These are phyloP conservation scores for Datura wrightii DNA, from an alignment of 257 asterid genomes.

Conservation along the genomic window DNA sequence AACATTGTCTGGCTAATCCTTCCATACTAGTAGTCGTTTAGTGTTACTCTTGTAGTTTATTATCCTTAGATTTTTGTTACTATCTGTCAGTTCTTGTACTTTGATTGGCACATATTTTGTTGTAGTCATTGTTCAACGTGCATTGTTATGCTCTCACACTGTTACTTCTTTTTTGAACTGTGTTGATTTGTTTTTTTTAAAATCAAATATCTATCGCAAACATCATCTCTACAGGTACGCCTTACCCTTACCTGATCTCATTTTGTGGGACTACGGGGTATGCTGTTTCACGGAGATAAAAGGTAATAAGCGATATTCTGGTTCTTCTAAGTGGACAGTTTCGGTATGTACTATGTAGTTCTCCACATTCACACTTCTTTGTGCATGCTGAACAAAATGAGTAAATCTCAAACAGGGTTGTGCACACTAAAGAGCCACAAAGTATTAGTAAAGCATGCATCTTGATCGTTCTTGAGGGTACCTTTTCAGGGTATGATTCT, in stretches of 20 bases:
- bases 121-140: background rate
- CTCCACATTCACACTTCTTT: background rate
- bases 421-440: background rate
- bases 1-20: background rate
- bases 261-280: background rate
- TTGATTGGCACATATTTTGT: background rate
- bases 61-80: background rate
- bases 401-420: background rate
- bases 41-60: background rate
- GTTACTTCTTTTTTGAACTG: background rate
- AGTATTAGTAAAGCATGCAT: background rate
- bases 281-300: too few relatives aligned
- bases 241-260: background rate
- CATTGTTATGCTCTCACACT: too few relatives aligned
- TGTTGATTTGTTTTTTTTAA: background rate
- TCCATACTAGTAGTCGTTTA: background rate
- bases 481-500: background rate
- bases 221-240: background rate
- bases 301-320: slow-evolving; percentile 76
- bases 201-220: background rate
- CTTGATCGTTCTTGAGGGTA: background rate
- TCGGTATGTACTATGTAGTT: slow-evolving; percentile 54
- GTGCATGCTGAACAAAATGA: background rate
- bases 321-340: slow-evolving; percentile 86
- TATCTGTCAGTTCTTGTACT: background rate